Evolutionary conservation across 305 asterid genomes (phyloP), one percentile per base, ranked within the genome.

Genomic region (Fraxinus sp.): DNA sequence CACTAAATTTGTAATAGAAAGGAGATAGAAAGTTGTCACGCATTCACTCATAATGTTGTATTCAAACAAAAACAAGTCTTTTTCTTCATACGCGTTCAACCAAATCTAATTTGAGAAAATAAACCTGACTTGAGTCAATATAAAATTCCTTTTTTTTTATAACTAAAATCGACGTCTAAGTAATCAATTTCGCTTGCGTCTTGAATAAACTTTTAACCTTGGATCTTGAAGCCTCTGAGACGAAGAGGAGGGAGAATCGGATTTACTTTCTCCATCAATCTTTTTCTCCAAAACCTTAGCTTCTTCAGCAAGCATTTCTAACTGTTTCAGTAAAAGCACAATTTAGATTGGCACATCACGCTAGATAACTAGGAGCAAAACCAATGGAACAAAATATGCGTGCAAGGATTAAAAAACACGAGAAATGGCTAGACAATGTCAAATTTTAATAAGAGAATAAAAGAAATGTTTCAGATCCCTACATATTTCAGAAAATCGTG

Each of bases 231-330:
- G 71, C 71, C 14, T 22, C 30, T 22, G 32, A 62, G 32, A 20
- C 5, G 71, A 22, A 66, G 74, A 66, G 36, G 33, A 24, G 8
- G 74, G 7, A 28, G 36, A 66, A 11, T 66, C 5, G 7, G 74
- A 4, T 66, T 66, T 33, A 26, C 79, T 85, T n/a, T 85, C 94
- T 86, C 84, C 86, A 11, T 82, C 72, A 26, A 84, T 81, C 85
- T 90, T 94, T 1, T 87, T 78, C 84, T 92, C 94, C 91, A 96
- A 85, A 66, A 73, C 22, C 81, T 83, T 89, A 83, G 92, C 92
- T 91, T 96, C 99, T 84, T 92, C 94, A 2, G 85, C 84, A 2
- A 96, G 89, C 91, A 91, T 71, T 81, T 88, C 90, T 75, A 92
- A 78, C 99, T 96, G 97, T 86, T 82, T 79, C 86, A 87, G 68